Conservation (phyloP, 495 filamentous ascomycete species). For the Penicillium salamii region DNA sequence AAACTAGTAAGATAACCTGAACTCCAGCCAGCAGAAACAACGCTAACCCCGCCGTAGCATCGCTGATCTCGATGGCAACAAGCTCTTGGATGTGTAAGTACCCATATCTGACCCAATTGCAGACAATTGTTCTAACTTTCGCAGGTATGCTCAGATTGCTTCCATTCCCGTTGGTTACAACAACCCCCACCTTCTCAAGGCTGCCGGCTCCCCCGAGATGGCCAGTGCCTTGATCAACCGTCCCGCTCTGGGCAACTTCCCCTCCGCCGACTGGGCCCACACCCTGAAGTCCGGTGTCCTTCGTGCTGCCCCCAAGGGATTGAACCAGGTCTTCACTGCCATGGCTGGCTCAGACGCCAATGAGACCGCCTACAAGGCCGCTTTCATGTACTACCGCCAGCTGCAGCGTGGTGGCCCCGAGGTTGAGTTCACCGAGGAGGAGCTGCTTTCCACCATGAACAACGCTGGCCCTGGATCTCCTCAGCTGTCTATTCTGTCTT, state of each 20-base stretch:
- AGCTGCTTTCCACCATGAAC: slow-evolving; percentile 74
- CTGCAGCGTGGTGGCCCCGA: slow-evolving; percentile 78
- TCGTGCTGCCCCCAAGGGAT: slow-evolving; percentile 82
- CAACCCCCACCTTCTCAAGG: slow-evolving; percentile 75
- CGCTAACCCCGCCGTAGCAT: slow-evolving; percentile 53
- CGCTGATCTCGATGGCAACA: slow-evolving; percentile 74
- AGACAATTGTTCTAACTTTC: slow-evolving; percentile 13
- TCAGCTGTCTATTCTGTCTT: slow-evolving; percentile 84
- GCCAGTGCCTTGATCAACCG: slow-evolving; percentile 83
- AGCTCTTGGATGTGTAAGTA: slow-evolving; percentile 71
- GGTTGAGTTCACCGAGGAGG: slow-evolving; percentile 81
- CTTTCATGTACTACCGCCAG: slow-evolving; percentile 95
- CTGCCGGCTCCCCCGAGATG: slow-evolving; percentile 76
- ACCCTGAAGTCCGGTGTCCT: slow-evolving; percentile 86
- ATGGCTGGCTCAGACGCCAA: slow-evolving; percentile 96
- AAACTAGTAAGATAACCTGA: slow-evolving; percentile 50
- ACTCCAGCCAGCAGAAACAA: background rate
- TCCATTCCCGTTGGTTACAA: slow-evolving; percentile 97
- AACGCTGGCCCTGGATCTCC: slow-evolving; percentile 85
- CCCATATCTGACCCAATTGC: background rate
- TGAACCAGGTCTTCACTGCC: slow-evolving; percentile 95
- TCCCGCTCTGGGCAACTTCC: slow-evolving; percentile 95
- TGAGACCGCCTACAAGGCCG: slow-evolving; percentile 98
- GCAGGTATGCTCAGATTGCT: slow-evolving; percentile 88
- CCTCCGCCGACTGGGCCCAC: slow-evolving; percentile 81